Evolutionary conservation across 768 basidiomycete species (phyloP).

Genomic region (Agaricus blazei): DNA sequence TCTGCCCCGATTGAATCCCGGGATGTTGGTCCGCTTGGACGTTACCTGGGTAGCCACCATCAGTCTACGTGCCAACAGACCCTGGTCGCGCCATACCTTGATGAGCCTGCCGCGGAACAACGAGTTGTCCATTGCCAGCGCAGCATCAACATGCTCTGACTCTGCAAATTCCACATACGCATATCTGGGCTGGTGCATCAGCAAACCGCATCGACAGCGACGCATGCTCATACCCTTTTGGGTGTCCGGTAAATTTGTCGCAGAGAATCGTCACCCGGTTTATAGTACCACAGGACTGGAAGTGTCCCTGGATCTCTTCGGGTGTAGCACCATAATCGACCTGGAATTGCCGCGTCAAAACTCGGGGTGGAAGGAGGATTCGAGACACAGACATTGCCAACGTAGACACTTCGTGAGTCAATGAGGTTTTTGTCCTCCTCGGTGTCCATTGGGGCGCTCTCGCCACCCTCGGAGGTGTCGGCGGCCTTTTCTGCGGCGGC

Average conservation of each 20-base stretch:
- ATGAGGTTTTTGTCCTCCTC: conserved; percentile 83
- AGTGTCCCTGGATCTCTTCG: conserved; percentile 96
- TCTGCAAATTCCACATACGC: conserved; percentile 99
- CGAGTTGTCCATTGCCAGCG: conserved; percentile 92
- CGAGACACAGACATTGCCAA: conserved; percentile 85
- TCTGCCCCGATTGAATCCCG: conserved; percentile 83
- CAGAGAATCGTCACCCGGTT: conserved; percentile 99
- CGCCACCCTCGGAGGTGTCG: conserved; percentile 39
- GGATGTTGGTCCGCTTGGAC: conserved; percentile 92
- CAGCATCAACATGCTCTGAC: conserved; percentile 84
- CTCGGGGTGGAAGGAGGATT: conserved; percentile 9
- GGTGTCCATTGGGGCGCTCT: conserved; percentile 55
- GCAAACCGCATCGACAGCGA: background rate
- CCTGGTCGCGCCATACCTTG: conserved; percentile 49
- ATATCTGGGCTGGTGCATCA: conserved; percentile 48
- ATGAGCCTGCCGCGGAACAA: conserved; percentile 90
- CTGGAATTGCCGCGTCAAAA: conserved; percentile 33
- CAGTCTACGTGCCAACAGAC: background rate
- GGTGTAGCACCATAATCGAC: conserved; percentile 97
- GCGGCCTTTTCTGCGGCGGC: conserved; percentile 65
- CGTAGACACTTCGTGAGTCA: conserved; percentile 86
- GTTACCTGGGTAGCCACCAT: conserved; percentile 59
- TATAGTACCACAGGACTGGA: conserved; percentile 96
- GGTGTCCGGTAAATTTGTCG: conserved; percentile 99
- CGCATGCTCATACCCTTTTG: conserved; percentile 71